A percentile compares a stretch with the other conserved stretches of the same genome.
Conservation (phyloP, 345 rosid genomes). For the Corymbia maculata region DNA sequence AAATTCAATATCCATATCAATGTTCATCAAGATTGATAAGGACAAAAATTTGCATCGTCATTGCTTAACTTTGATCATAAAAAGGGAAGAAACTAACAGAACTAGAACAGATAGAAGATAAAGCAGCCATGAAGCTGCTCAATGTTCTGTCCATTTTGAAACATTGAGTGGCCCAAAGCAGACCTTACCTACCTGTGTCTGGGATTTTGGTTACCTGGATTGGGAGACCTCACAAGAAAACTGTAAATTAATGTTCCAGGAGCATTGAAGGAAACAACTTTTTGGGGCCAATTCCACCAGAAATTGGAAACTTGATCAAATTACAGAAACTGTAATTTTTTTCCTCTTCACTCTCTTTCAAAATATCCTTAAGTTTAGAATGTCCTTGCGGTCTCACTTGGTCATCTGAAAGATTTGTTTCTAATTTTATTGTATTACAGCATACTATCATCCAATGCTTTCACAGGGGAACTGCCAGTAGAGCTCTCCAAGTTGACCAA, state of each 20-base stretch:
- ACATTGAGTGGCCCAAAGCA: background rate
- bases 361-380: background rate
- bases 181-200: background rate
- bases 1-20: background rate
- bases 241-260: conserved; percentile 22
- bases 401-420: background rate
- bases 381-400: background rate
- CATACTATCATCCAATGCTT: conserved; percentile 54
- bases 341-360: background rate
- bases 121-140: background rate
- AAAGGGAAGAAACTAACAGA: background rate
- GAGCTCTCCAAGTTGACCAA: conserved; percentile 45
- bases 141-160: background rate
- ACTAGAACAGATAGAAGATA: background rate
- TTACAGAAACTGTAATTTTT: conserved; percentile 56
- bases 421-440: conserved; percentile 14
- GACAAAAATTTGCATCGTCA: background rate
- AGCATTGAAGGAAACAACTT: conserved; percentile 77
- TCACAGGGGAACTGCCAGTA: conserved; percentile 54
- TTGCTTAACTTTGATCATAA: background rate
- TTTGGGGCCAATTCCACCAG: conserved; percentile 67
- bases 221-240: background rate
- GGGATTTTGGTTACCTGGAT: background rate
- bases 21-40: background rate
- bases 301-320: conserved; percentile 43